A percentile compares a stretch with the other conserved stretches of the same genome.
Conservation (phyloP, 2,329 filamentous ascomycete species). For the Fusarium protoensiforme region DNA sequence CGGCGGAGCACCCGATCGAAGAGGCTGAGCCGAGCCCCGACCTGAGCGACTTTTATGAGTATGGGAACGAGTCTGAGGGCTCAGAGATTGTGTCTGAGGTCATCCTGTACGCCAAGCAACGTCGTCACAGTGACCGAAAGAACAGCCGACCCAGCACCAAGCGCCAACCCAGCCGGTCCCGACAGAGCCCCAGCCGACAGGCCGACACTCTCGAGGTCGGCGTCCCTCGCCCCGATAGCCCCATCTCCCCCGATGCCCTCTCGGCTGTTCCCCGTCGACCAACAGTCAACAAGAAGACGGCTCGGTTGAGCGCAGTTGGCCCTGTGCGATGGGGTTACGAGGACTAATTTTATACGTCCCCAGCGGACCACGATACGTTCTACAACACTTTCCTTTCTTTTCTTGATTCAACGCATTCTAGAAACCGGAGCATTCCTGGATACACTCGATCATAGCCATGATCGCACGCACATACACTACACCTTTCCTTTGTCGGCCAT, state of each 20-base stretch:
- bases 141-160: conserved; percentile 18
- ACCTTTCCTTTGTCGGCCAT: conserved; percentile 41
- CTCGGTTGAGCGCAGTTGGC: conserved; percentile 51
- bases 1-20: conserved; percentile 33
- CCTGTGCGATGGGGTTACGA: conserved; percentile 37
- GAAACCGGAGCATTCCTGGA: conserved; percentile 33
- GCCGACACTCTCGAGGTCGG: conserved; percentile 35
- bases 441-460: conserved; percentile 34
- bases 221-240: conserved; percentile 56
- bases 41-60: conserved; percentile 53
- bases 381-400: conserved; percentile 16
- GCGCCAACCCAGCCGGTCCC: conserved; percentile 21
- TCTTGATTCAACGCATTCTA: conserved; percentile 22
- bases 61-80: conserved; percentile 42
- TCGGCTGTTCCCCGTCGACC: conserved; percentile 38
- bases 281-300: conserved; percentile 52
- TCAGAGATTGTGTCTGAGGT: conserved; percentile 31
- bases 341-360: conserved; percentile 24
- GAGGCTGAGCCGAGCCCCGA: conserved; percentile 51
- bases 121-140: conserved; percentile 15
- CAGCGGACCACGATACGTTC: conserved; percentile 21
- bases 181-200: conserved; percentile 1
- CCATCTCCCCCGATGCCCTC: conserved; percentile 50
- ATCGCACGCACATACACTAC: conserved; percentile 24
- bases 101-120: conserved; percentile 27